These are phyloP conservation scores for Tuber umbilicatum DNA, from an alignment of 495 filamentous ascomycete genomes.

Conservation along the genomic window DNA sequence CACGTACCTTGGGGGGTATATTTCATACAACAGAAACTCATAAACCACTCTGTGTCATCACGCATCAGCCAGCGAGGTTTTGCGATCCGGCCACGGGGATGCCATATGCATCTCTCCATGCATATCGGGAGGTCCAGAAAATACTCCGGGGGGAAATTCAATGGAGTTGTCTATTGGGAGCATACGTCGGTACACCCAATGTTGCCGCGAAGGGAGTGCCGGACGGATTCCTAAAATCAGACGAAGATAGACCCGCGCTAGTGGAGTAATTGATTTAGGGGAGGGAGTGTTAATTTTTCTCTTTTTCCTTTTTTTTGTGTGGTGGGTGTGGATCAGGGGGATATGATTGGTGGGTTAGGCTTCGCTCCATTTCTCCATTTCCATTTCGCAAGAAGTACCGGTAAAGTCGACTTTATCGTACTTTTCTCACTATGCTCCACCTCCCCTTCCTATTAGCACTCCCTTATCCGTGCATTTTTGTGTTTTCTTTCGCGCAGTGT, in stretches of 20 bases:
- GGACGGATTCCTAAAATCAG: conserved; percentile 41
- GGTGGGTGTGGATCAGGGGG: conserved; percentile 4
- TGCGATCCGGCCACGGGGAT: conserved; percentile 70
- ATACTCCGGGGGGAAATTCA: conserved; percentile 60
- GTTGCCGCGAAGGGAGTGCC: conserved; percentile 40
- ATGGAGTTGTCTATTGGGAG: conserved; percentile 69
- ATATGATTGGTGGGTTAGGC: conserved; percentile 2
- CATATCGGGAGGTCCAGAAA: conserved; percentile 64
- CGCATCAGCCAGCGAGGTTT: conserved; percentile 68
- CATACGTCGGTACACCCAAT: conserved; percentile 58
- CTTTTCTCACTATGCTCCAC: neutral
- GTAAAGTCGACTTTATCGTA: conserved; percentile 5
- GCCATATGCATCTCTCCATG: conserved; percentile 65
- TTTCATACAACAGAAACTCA: conserved; percentile 46
- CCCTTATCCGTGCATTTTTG: neutral
- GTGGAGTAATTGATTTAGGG: neutral
- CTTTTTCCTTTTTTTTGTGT: neutral
- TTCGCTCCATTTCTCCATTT: neutral
- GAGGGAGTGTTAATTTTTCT: neutral
- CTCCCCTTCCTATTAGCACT: neutral
- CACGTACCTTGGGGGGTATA: neutral
- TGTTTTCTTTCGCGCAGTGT: neutral
- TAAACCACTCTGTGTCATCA: conserved; percentile 66
- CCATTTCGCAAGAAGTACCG: neutral
- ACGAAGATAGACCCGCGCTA: conserved; percentile 1